Evolutionary conservation across 2,329 filamentous ascomycete species (phyloP).

Genomic region (Capronia epimyces): DNA sequence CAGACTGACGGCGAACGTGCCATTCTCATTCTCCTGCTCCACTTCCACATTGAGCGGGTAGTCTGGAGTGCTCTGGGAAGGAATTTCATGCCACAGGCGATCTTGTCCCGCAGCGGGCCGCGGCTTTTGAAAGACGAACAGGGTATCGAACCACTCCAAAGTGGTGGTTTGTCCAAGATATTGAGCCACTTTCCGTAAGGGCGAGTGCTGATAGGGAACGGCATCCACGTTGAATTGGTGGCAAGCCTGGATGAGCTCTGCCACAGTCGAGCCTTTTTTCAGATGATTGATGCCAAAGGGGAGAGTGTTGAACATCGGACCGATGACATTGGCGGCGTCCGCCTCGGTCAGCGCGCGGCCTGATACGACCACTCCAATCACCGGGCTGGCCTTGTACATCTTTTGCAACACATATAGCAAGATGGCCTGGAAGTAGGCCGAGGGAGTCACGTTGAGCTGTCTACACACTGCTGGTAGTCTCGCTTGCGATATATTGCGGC

Average conservation of each 20-base stretch:
- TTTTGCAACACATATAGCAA: constrained; percentile 62
- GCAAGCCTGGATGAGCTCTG: constrained; percentile 55
- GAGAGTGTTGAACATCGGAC: constrained; percentile 85
- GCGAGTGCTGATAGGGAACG: constrained; percentile 70
- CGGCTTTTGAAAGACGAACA: constrained; percentile 74
- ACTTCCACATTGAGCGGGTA: constrained; percentile 76
- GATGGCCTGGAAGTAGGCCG: constrained; percentile 68
- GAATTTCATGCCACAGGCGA: constrained; percentile 52
- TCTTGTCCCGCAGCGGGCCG: constrained; percentile 26
- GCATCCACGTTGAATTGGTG: constrained; percentile 65
- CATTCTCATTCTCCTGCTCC: constrained; percentile 45
- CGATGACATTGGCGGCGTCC: constrained; percentile 61
- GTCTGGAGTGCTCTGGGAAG: constrained; percentile 51
- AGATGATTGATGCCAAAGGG: constrained; percentile 57
- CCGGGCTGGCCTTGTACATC: constrained; percentile 44
- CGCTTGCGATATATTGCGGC: constrained; percentile 33
- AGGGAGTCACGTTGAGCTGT: constrained; percentile 65
- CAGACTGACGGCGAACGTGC: constrained; percentile 53
- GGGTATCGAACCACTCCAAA: constrained; percentile 65
- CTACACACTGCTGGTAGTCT: constrained; percentile 52
- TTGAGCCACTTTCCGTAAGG: constrained; percentile 73
- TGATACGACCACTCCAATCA: constrained; percentile 70
- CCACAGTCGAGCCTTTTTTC: constrained; percentile 50
- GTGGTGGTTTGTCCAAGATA: constrained; percentile 58
- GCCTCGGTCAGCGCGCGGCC: constrained; percentile 68